phyloP scores from a whole-genome alignment of 1,139 yeast genomes.

The Scheffersomyces segobiensis region DNA sequence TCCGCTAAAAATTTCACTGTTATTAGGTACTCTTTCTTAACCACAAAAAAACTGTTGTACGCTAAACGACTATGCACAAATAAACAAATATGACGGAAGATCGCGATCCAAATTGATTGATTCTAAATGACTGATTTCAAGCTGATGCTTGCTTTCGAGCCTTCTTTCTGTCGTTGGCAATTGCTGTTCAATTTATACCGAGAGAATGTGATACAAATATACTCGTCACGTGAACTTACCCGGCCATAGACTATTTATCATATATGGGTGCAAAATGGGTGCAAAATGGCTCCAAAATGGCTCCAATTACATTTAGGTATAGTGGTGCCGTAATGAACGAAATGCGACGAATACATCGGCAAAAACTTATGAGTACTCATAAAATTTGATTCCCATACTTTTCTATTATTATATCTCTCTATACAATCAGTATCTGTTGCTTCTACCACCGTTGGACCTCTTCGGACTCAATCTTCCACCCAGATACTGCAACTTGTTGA shows the following conservation, averaged over 20 bases:
- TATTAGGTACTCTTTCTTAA: neutral
- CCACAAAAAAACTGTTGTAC: neutral
- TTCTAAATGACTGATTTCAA: neutral
- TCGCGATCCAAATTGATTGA: neutral
- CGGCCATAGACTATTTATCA: neutral
- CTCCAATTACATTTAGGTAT: too few relatives aligned
- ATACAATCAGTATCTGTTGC: conserved; percentile 3
- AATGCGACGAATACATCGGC: too few relatives aligned
- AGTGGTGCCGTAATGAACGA: too few relatives aligned
- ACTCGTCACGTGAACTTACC: neutral
- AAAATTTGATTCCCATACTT: neutral
- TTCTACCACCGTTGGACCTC: conserved; percentile 7
- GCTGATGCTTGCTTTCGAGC: neutral
- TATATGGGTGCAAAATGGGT: neutral
- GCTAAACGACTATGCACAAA: neutral
- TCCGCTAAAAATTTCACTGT: neutral
- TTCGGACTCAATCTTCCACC: conserved; percentile 2
- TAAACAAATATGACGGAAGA: neutral
- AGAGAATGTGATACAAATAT: neutral
- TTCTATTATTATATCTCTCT: neutral
- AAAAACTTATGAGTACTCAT: too few relatives aligned
- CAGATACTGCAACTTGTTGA: conserved; percentile 13
- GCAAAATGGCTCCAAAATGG: neutral
- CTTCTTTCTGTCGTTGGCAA: neutral
- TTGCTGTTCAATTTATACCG: neutral